Percentiles rank a stretch among this genome's conserved stretches.
Conservation (phyloP, 495 filamentous ascomycete genomes). For the Daldinia vernicosa region DNA sequence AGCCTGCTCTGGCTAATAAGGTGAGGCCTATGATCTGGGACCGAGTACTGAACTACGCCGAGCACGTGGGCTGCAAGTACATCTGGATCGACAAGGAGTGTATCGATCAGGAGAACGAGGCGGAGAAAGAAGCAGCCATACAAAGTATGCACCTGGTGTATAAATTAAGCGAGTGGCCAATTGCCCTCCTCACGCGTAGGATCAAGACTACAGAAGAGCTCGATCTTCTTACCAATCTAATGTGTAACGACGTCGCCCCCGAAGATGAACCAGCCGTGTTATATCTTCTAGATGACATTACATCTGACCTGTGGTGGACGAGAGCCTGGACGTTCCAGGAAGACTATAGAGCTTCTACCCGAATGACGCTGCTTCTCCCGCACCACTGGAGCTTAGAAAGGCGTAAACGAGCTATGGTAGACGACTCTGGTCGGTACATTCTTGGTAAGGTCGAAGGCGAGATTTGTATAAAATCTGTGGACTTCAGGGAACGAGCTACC, state of each 20-base stretch:
- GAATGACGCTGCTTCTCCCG: conserved; percentile 46
- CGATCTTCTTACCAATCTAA: conserved; percentile 36
- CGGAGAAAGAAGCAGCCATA: conserved; percentile 48
- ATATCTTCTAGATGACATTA: conserved; percentile 42
- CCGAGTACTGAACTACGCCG: conserved; percentile 40
- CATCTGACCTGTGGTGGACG: conserved; percentile 46
- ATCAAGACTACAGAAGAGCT: conserved; percentile 41
- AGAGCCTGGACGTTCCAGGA: conserved; percentile 50
- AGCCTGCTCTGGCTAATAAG: conserved; percentile 34
- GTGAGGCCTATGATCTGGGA: conserved; percentile 42
- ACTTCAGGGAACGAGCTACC: conserved; percentile 40
- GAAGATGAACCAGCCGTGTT: conserved; percentile 38
- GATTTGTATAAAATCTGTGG: conserved; percentile 45
- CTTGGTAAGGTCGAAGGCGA: conserved; percentile 45
- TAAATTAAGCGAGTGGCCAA: conserved; percentile 39
- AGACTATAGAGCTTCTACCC: conserved; percentile 43
- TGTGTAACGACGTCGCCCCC: conserved; percentile 30
- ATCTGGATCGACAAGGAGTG: conserved; percentile 59
- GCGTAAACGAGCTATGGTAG: conserved; percentile 28
- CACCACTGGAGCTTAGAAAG: conserved; percentile 38
- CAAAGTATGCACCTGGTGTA: conserved; percentile 57
- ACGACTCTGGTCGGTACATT: conserved; percentile 15
- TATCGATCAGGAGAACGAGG: conserved; percentile 48
- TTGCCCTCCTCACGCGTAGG: conserved; percentile 46
- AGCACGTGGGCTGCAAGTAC: conserved; percentile 37